phyloP scores from a whole-genome alignment of 2,329 filamentous ascomycete species.

The Aspergillus proliferans region DNA sequence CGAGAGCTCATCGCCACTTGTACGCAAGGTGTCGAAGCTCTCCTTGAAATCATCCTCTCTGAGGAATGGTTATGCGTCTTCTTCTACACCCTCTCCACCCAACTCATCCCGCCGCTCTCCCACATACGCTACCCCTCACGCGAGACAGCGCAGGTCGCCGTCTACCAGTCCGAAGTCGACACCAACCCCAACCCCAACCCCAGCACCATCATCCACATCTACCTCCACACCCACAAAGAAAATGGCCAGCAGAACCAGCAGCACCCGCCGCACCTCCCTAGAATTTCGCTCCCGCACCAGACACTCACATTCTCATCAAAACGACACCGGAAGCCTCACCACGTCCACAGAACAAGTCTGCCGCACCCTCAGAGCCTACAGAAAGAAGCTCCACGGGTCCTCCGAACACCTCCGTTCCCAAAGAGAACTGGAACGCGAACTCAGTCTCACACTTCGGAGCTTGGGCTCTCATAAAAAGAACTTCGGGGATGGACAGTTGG shows the following conservation, averaged over 20 bases:
- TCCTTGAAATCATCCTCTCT: constrained; percentile 36
- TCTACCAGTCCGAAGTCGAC: constrained; percentile 32
- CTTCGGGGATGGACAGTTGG: constrained; percentile 13
- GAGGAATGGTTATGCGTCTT: constrained; percentile 24
- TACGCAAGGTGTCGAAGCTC: constrained; percentile 51
- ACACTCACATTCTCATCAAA: constrained; percentile 21
- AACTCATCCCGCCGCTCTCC: constrained; percentile 25
- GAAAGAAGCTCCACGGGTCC: constrained; percentile 50
- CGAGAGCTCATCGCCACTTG: constrained; percentile 44
- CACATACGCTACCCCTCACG: constrained; percentile 17
- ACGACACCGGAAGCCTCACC: constrained; percentile 44
- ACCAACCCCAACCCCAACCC: constrained; percentile 16
- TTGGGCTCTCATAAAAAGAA: constrained; percentile 26
- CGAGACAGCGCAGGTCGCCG: constrained; percentile 28
- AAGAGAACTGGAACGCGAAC: constrained; percentile 53
- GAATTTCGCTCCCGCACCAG: constrained; percentile 47
- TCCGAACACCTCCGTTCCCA: constrained; percentile 45
- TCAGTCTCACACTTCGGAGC: constrained; percentile 39
- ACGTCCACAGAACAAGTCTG: constrained; percentile 53
- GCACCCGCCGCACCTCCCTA: constrained; percentile 42
- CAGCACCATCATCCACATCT: constrained; percentile 35
- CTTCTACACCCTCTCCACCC: constrained; percentile 27
- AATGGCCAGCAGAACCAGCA: constrained; percentile 22
- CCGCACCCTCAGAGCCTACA: constrained; percentile 52
- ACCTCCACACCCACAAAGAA: constrained; percentile 24